Base-by-base conservation (phyloP, 768 basidiomycete species). In the Scleroderma bovista region DNA sequence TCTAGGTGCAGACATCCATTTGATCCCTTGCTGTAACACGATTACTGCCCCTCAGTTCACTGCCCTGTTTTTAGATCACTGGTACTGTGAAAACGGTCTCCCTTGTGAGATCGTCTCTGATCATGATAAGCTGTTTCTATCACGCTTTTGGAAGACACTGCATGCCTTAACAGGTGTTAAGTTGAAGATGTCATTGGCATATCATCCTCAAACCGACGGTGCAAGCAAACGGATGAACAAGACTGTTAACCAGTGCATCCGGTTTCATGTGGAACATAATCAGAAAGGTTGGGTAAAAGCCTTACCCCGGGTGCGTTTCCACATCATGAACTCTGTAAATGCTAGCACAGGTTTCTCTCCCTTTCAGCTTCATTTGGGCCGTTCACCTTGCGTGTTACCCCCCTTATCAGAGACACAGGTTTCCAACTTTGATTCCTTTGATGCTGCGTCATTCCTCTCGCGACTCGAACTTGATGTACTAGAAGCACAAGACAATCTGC, bases 201-300 rank as follows among this genome's bases (percentile, higher is more conserved):
- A 61, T 39, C 73, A 75, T 34, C 72, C 69, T 0, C 61, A 74
- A 47, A 69, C 66, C 0, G 66, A 74, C 54, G 69, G 73, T 0
- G 32, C 55, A 0, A 69, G 63, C n/a, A 64, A 74, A 54, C 47
- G 55, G 0, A 63, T 62, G 0, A 71, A 71, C 41, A 66, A 67
- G 36, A 72, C 63, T 0, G 48, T 71, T 0, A 64, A 60, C 39
- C 69, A 70, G 37, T 38, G 42, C 12, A 39, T 60, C 1, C 50
- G 52, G 29, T 68, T 51, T 38, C 53, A 57, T 55, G 59, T 64
- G 13, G 50, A 60, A 8, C 17, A 51, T 1, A 57, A 60, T 20
- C 60, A 69, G 26, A 55, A 48, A 4, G 67, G 64, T 0, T 75
- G 71, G 73, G 54, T 59, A 0, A 15, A 20, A 0, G 56, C 59